Percentiles rank a stretch among this genome's conserved stretches.
Conservation (phyloP, 352 stramenopile species). For the Blastocystis sp. region DNA sequence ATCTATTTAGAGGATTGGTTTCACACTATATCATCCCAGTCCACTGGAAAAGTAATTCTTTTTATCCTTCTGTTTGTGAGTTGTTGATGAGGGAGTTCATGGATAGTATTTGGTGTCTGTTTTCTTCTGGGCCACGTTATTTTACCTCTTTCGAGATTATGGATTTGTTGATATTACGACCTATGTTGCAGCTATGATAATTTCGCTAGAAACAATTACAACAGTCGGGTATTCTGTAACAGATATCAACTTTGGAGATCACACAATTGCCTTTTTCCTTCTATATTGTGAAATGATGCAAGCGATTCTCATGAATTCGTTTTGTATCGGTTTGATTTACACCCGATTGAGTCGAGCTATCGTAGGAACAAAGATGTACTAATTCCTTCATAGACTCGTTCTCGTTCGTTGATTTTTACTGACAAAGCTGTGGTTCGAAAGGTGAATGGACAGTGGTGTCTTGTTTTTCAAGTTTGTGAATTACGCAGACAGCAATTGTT, state of each 20-base stretch:
- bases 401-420: slow-evolving; percentile 77
- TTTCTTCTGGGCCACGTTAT: slow-evolving; percentile 49
- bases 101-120: slow-evolving; percentile 48
- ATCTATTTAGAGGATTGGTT: slow-evolving; percentile 66
- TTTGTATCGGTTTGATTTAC: slow-evolving; percentile 60
- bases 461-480: slow-evolving; percentile 85
- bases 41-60: slow-evolving; percentile 38
- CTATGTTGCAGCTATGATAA: slow-evolving; percentile 60
- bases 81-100: background rate
- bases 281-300: slow-evolving; percentile 64
- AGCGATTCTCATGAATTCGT: slow-evolving; percentile 62
- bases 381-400: slow-evolving; percentile 19
- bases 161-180: slow-evolving; percentile 65
- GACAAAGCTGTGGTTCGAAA: slow-evolving; percentile 80
- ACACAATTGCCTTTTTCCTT: slow-evolving; percentile 57
- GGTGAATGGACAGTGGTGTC: slow-evolving; percentile 82
- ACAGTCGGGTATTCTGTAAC: slow-evolving; percentile 55
- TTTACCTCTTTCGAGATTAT: slow-evolving; percentile 49
- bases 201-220: slow-evolving; percentile 63
- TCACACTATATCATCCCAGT: slow-evolving; percentile 38
- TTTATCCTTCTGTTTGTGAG: slow-evolving; percentile 56
- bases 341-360: slow-evolving; percentile 48
- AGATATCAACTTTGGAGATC: slow-evolving; percentile 65
- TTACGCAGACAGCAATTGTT: slow-evolving; percentile 78
- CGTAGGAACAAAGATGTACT: background rate